A percentile compares a stretch with the other conserved stretches of the same genome.
Conservation (phyloP, 1,284 basidiomycete genomes). For the Phellinidium pouzarii region DNA sequence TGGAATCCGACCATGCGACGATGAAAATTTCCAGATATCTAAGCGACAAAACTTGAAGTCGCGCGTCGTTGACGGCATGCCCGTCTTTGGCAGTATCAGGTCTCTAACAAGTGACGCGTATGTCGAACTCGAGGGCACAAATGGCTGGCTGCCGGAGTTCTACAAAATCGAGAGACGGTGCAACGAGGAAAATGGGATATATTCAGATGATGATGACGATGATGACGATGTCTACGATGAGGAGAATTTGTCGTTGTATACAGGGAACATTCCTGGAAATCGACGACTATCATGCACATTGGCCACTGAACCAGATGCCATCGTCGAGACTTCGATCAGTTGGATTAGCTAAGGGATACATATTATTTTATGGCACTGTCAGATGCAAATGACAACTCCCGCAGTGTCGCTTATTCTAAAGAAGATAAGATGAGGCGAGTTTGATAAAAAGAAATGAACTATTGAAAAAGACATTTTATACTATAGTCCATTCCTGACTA, state of each 20-base stretch:
- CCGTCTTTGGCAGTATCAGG: constrained; percentile 6
- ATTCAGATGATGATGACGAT: not conserved
- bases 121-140: constrained; percentile 5
- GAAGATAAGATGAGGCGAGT: no score
- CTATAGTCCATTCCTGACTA: no score
- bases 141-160: constrained; percentile 13
- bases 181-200: constrained; percentile 8
- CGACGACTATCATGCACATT: constrained; percentile 13
- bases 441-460: no score
- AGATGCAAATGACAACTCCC: no score
- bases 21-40: not conserved
- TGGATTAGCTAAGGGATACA: not conserved
- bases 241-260: constrained; percentile 6
- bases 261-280: constrained; percentile 7
- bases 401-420: no score
- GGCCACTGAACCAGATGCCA: constrained; percentile 3
- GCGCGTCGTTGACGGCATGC: not conserved
- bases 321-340: constrained; percentile 4
- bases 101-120: constrained; percentile 5
- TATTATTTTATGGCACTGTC: not conserved
- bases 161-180: constrained; percentile 9
- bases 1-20: not conserved
- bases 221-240: constrained; percentile 3
- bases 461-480: no score
- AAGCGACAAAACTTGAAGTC: not conserved